phyloP scores from a whole-genome alignment of 2,329 filamentous ascomycete species.

The Claviceps maximensis region DNA sequence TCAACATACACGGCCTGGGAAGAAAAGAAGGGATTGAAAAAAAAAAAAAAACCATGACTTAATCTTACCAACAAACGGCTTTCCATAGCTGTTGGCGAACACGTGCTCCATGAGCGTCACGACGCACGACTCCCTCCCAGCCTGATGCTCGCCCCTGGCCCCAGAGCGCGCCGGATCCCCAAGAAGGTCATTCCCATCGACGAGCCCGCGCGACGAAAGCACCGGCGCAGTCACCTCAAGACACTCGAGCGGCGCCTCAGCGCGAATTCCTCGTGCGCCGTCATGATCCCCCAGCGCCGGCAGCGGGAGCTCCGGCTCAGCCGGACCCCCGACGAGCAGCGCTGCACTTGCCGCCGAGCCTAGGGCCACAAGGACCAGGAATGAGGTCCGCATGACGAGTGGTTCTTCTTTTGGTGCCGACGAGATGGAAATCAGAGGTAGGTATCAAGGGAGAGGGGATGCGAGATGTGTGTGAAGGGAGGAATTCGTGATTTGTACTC shows the following conservation, averaged over 20 bases:
- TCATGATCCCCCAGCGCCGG: background rate
- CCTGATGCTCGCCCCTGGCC: background rate
- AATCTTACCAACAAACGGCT: slow-evolving; percentile 54
- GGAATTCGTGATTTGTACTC: too few relatives aligned
- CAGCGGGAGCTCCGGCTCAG: background rate
- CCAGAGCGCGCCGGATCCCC: background rate
- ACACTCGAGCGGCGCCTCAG: slow-evolving; percentile 29
- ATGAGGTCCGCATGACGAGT: background rate
- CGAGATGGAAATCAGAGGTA: too few relatives aligned
- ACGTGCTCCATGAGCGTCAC: slow-evolving; percentile 54
- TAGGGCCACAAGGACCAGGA: background rate
- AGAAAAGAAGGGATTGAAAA: background rate
- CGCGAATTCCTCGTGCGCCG: background rate
- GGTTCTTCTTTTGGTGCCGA: too few relatives aligned
- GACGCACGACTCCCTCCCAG: slow-evolving; percentile 24
- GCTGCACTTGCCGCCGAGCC: background rate
- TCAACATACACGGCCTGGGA: background rate
- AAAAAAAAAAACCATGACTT: too few relatives aligned
- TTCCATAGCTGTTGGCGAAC: slow-evolving; percentile 61
- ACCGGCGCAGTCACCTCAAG: slow-evolving; percentile 60
- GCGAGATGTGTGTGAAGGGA: too few relatives aligned
- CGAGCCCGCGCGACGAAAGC: slow-evolving; percentile 31
- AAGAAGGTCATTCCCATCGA: slow-evolving; percentile 6
- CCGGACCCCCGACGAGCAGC: background rate
- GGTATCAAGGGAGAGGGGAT: too few relatives aligned